These are phyloP conservation scores for Vitis hybrid DNA, from an alignment of 177 flowering plant species.

Conservation along the genomic window DNA sequence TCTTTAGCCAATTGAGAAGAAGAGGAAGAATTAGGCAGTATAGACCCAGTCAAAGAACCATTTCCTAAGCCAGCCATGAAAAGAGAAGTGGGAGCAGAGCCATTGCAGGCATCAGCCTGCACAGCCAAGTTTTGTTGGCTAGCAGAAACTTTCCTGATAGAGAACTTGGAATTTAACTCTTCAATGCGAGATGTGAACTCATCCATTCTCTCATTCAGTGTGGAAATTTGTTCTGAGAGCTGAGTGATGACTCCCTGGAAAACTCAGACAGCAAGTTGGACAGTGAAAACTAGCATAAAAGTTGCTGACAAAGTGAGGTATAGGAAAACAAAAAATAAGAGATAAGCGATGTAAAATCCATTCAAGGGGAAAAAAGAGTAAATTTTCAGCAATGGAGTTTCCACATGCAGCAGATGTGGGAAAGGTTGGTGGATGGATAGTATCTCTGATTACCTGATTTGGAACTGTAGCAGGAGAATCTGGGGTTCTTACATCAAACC, in stretches of 20 bases:
- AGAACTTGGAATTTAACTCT: conserved; percentile 75
- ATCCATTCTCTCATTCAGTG: conserved; percentile 85
- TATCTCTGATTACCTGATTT: conserved; percentile 50
- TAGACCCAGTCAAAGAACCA: conserved; percentile 64
- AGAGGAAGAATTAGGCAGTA: conserved; percentile 64
- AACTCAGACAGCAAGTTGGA: background rate
- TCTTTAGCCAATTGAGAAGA: conserved; percentile 79
- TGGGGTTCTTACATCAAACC: conserved; percentile 54
- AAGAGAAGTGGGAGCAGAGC: conserved; percentile 76
- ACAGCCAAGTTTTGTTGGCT: conserved; percentile 67
- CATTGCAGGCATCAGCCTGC: conserved; percentile 76
- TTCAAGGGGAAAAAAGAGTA: background rate
- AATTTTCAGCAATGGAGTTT: background rate
- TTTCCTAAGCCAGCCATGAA: conserved; percentile 64
- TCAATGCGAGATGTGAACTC: conserved; percentile 85
- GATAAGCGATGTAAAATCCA: background rate
- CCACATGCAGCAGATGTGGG: background rate
- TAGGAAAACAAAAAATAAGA: background rate
- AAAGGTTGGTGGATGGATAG: background rate
- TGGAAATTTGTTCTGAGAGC: conserved; percentile 89
- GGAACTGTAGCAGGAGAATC: conserved; percentile 52
- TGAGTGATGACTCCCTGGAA: conserved; percentile 74
- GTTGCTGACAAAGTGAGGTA: background rate
- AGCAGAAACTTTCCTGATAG: conserved; percentile 39
- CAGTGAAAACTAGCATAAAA: background rate